A percentile compares a stretch with the other conserved stretches of the same genome.
These are phyloP conservation scores for Aureobasidium sp. DNA, from an alignment of 2,329 filamentous ascomycete species.

Conservation along the genomic window DNA sequence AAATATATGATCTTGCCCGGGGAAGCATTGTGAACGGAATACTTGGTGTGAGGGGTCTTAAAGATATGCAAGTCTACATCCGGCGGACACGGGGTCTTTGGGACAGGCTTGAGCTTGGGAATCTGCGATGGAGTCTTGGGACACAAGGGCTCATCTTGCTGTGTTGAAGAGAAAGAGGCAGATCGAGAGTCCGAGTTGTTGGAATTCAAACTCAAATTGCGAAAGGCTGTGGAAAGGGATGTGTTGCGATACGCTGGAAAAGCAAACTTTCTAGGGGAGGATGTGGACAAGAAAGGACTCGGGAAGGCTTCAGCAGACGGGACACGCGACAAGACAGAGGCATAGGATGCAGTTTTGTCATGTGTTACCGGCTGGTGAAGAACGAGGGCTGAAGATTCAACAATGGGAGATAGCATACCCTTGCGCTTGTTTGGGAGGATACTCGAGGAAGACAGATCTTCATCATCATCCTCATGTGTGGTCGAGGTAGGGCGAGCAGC, in stretches of 20 bases:
- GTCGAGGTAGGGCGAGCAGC: not conserved
- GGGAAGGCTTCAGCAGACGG: slow-evolving; percentile 23
- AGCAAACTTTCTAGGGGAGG: not conserved
- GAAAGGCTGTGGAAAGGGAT: slow-evolving; percentile 19
- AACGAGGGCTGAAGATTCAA: slow-evolving; percentile 17
- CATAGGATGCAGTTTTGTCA: slow-evolving; percentile 23
- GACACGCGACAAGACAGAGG: slow-evolving; percentile 27
- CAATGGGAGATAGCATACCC: slow-evolving; percentile 42
- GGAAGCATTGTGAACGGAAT: slow-evolving; percentile 15
- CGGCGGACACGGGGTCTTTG: slow-evolving; percentile 15
- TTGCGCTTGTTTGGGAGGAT: slow-evolving; percentile 39
- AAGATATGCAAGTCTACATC: not conserved
- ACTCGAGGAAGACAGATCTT: slow-evolving; percentile 29
- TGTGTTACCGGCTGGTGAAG: slow-evolving; percentile 20
- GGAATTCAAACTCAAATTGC: slow-evolving; percentile 16
- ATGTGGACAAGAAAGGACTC: not conserved
- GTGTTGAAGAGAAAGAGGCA: slow-evolving; percentile 13
- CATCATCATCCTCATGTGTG: slow-evolving; percentile 12
- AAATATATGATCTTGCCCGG: slow-evolving; percentile 39
- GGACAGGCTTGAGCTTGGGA: slow-evolving; percentile 17
- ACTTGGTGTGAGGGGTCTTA: slow-evolving; percentile 16
- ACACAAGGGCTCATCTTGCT: slow-evolving; percentile 15
- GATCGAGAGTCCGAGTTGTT: slow-evolving; percentile 12
- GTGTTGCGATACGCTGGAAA: slow-evolving; percentile 11
- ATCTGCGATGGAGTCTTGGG: slow-evolving; percentile 20